phyloP scores from a whole-genome alignment of 139 green algal species.

The Chlamydomonas eustigma region DNA sequence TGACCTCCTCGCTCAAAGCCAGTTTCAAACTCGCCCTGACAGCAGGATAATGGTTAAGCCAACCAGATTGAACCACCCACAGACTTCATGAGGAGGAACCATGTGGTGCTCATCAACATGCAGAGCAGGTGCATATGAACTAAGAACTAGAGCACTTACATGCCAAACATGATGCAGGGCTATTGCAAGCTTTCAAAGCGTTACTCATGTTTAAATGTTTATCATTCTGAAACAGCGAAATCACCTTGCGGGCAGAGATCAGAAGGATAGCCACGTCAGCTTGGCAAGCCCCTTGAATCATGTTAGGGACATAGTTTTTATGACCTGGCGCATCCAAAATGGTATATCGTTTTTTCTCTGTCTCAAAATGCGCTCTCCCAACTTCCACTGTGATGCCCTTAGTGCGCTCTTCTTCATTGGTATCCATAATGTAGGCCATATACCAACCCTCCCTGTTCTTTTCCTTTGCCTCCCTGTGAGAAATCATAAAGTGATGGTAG shows the following conservation, averaged over 20 bases:
- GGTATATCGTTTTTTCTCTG: constrained; percentile 83
- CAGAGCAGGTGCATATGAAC: too few relatives aligned
- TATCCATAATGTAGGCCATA: constrained; percentile 99
- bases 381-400: constrained; percentile 99
- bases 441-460: constrained; percentile 95
- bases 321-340: constrained; percentile 97
- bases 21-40: constrained; percentile 91
- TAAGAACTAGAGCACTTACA: too few relatives aligned
- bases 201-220: too few relatives aligned
- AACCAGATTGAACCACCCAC: too few relatives aligned
- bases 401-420: constrained; percentile 97
- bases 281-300: constrained; percentile 80
- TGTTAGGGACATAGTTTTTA: constrained; percentile 98
- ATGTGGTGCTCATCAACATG: too few relatives aligned
- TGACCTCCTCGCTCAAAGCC: constrained; percentile 92
- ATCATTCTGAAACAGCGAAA: too few relatives aligned
- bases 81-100: too few relatives aligned
- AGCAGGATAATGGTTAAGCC: too few relatives aligned
- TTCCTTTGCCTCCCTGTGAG: constrained; percentile 17
- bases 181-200: too few relatives aligned
- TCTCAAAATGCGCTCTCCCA: constrained; percentile 86
- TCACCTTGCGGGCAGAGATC: constrained; percentile 83
- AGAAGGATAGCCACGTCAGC: constrained; percentile 88
- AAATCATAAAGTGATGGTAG: neutral
- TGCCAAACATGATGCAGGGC: too few relatives aligned